These are phyloP conservation scores for Annulohypoxylon truncatum DNA, from an alignment of 2,329 filamentous ascomycete genomes.

Conservation along the genomic window DNA sequence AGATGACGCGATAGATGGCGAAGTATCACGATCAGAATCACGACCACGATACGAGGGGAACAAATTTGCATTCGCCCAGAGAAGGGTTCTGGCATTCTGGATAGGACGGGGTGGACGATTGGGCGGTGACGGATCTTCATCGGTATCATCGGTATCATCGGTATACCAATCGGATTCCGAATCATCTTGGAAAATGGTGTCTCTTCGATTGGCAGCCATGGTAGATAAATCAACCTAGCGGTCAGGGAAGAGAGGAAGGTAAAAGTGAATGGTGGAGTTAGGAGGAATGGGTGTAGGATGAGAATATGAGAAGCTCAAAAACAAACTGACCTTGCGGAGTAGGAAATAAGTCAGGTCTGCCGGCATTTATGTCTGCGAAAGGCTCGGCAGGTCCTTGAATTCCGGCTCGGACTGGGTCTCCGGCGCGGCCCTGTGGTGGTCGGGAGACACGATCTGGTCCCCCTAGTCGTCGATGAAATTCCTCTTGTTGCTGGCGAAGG, in stretches of 20 bases:
- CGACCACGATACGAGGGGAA: background rate
- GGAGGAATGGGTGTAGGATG: background rate
- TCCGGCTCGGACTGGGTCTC: constrained; percentile 19
- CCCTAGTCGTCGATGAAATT: constrained; percentile 42
- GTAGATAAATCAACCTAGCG: background rate
- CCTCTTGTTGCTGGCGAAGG: constrained; percentile 42
- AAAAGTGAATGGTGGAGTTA: background rate
- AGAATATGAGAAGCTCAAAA: background rate
- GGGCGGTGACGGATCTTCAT: background rate
- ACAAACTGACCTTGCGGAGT: constrained; percentile 42
- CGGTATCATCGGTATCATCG: too few species aligned
- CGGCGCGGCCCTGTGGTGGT: constrained; percentile 15
- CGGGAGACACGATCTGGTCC: constrained; percentile 38
- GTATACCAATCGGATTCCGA: background rate
- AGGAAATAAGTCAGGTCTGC: constrained; percentile 34
- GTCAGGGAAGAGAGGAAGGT: background rate
- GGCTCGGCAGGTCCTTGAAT: constrained; percentile 13
- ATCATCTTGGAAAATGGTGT: background rate
- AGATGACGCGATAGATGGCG: background rate
- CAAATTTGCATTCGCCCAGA: background rate
- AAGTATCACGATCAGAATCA: background rate
- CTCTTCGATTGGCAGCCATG: constrained; percentile 7
- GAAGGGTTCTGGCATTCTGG: background rate
- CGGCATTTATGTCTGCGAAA: constrained; percentile 6
- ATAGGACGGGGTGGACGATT: background rate